Conservation (phyloP, 495 filamentous ascomycete genomes). For the Lentithecium fluviatile region DNA sequence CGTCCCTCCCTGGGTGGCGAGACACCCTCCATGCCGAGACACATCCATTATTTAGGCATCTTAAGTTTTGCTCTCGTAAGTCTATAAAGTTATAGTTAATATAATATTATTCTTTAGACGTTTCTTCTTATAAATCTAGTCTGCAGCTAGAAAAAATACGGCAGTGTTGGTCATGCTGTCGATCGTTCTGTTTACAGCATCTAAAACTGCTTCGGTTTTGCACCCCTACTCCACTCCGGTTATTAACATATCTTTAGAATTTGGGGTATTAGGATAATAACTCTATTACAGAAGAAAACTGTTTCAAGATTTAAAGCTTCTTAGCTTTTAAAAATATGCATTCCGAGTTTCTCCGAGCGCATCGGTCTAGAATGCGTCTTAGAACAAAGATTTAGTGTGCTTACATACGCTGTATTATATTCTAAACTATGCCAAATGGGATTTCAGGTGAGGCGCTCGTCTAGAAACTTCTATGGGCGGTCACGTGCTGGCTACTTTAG, state of each 20-base stretch:
- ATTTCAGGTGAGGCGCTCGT: neutral
- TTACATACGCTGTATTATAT: slow-evolving; percentile 9
- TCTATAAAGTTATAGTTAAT: slow-evolving; percentile 21
- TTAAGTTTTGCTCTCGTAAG: slow-evolving; percentile 14
- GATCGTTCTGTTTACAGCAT: slow-evolving; percentile 16
- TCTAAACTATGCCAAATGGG: neutral
- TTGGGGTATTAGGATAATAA: slow-evolving; percentile 15
- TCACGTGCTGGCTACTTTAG: slow-evolving; percentile 1
- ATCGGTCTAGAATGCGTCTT: slow-evolving; percentile 12
- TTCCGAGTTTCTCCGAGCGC: slow-evolving; percentile 13
- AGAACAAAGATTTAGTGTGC: slow-evolving; percentile 10
- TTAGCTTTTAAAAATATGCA: slow-evolving; percentile 18
- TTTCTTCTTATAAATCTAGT: slow-evolving; percentile 17
- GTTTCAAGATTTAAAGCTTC: slow-evolving; percentile 5
- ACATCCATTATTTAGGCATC: slow-evolving; percentile 21
- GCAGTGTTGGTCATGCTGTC: slow-evolving; percentile 16
- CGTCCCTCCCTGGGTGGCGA: neutral
- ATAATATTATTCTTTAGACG: slow-evolving; percentile 20
- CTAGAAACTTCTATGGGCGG: neutral
- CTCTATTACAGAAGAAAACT: slow-evolving; percentile 14
- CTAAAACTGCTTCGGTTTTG: slow-evolving; percentile 16
- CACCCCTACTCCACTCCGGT: neutral
- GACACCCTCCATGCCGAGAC: slow-evolving; percentile 13
- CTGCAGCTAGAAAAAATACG: slow-evolving; percentile 18
- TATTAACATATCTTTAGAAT: slow-evolving; percentile 14